Evolutionary conservation across 2,329 filamentous ascomycete species (phyloP), one percentile per base, ranked within the genome.

Genomic region (Drechslerella coelobrocha): DNA sequence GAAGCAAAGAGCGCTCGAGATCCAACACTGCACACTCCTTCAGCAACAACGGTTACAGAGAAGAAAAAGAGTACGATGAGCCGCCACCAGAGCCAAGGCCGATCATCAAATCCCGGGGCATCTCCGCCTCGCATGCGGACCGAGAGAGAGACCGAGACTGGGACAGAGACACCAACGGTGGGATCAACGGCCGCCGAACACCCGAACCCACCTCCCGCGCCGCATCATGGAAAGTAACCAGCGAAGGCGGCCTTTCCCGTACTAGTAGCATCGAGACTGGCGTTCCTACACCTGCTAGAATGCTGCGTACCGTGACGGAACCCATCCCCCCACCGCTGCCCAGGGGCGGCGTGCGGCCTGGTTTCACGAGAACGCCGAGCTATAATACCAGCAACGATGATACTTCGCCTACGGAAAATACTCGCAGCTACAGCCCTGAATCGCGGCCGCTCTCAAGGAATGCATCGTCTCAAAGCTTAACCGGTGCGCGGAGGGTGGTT

Each of bases 21-120:
- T 86, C 85, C 48, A 87, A 85, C 76, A 88, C 86, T 10, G 85
- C 86, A 21, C 84, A 87, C 76, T 86, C 86, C 26, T 86, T 86
- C 77, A 81, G 80, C 66, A 85, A 88, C 65, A 83, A 85, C 69
- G 85, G n/a, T n/a, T n/a, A 83, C 77, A 83, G 83, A 63, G 80
- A 82, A 6, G 81, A 81, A 61, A 56, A 63, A 54, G 86, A 74
- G 84, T 87, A 69, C 74, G 85, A 87, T 73, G 80, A 83, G 21
- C 79, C 81, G 17, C 78, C 76, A 1, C 79, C 78, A 60, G 76
- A 76, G 21, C 81, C 83, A 24, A 83, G 85, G 23, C 82, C 83
- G 5, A 79, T 81, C 2, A 85, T 87, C 73, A 81, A 82, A 68
- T 83, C 85, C 10, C 73, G 74, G 21, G 43, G 74, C 61, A 17